Evolutionary conservation across 306 rosid species (phyloP), one percentile per base, ranked within the genome.

Genomic region (Prunus mongolica): DNA sequence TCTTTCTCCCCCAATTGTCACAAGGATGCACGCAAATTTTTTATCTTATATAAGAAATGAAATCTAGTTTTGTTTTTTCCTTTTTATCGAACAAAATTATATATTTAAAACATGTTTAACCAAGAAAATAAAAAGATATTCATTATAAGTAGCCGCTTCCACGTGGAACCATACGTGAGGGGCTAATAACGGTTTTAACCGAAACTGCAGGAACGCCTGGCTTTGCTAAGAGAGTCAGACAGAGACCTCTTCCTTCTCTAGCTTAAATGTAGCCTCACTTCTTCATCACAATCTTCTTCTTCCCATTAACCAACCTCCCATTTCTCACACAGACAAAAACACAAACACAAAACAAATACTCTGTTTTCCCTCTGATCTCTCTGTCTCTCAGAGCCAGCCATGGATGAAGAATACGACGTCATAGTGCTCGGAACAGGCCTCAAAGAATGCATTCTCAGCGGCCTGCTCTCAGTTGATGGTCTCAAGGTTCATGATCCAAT

Each of bases 361-460:
- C 9, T 38, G 44, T 38, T 38, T 38, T 38, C 9, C 44, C 44
- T 38, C 44, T 38, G 44, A 30, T 60, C 67, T 49, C 32, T 25
- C 69, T 38, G 44, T 7, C 44, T 38, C 44, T 38, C 44, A 24
- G 24, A 60, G 32, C 41, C 41, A 34, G 0, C 84, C 67, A 87
- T 87, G 91, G 91, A 87, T 77, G 91, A 87, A 80, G 80, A 82
- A 25, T 87, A 87, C 65, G 91, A 87, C 77, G 88, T 87, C 30
- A 76, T 87, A 49, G 91, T 87, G 28, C 84, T 87, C 52, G 91
- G 91, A 20, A 87, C 91, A 0, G 91, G 91, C 32, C 88, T 87
- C 76, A 87, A 84, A 74, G 91, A 87, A 63, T 82, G 88, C 84
- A 87, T 87, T 44, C 91, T 87, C 73, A 87, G 91, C 16, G 88